Evolutionary conservation across 1,139 yeast genomes (phyloP), one percentile per base, ranked within the genome.

Genomic region (Candida tropicalis): DNA sequence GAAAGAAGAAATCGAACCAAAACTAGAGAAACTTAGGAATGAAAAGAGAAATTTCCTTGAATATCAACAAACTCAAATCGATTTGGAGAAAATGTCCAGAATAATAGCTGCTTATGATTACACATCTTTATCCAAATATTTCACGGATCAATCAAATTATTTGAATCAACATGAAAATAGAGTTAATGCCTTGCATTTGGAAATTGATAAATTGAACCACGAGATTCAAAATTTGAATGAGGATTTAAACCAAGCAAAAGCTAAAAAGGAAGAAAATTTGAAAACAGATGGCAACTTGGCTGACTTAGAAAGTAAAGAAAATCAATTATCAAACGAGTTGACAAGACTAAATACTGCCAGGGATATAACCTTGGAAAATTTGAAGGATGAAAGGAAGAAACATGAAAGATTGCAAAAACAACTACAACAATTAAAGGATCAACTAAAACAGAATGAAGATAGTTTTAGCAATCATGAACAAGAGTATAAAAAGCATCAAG

Each of bases 1-100:
- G 45, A 71, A 73, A 22, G 97, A 91, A 57, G 98, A 93, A 62
- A 91, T 95, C 48, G 96, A 88, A 56, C 99, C 99, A 4, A 90
- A 90, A 59, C 73, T 95, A 40, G 95, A 87, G 45, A 86, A 85
- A 56, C 72, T 91, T 45, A 75, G 95, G 47, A 76, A 77, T 44
- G 97, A 93, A 57, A 91, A 90, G 67, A 77, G 95, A 53, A 73
- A 82, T 24, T 91, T 86, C 58, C 65, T 91, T 40, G 98, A 91
- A 57, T 91, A 76, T 61, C 97, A 93, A 65, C 90, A 87, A 52
- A 80, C 86, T 9, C 93, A 87, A 56, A 75, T 87, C 8, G 93
- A 89, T 54, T 70, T 87, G 49, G 98, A 93, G 62, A 82, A 84
- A 37, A 66, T 85, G 29, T 75, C 86, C 10, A 77, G 87, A 54